Evolutionary conservation across 176 grass and related monocot species (phyloP), one percentile per base, ranked within the genome.

Genomic region (Tillandsia fasciculata): DNA sequence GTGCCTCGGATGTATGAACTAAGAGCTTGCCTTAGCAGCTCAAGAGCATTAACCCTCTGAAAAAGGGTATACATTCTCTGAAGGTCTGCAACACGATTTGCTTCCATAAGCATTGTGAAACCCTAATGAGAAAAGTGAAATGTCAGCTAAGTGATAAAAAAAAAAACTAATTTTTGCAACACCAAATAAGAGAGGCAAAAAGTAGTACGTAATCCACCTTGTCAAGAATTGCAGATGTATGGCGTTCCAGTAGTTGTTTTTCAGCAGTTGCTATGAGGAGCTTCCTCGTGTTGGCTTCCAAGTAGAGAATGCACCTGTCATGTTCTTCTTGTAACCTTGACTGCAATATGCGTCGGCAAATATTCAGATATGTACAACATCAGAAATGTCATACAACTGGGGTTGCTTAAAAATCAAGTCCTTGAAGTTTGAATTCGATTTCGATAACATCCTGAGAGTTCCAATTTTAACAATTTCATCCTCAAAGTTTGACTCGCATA

Each of bases 251-350:
- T 53, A 99, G 81, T 78, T 99, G 95, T 63, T 90, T 99, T 79
- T 99, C 95, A 70, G 87, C 86, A 75, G 87, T 84, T 82, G 82
- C 70, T 66, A 94, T 85, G 49, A 99, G 87, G 70, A 87, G 78
- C 67, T 88, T 99, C 84, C 66, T 94, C n/a, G 95, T 99, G 77
- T 87, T 90, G 69, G 80, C 67, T 74, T 99, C 95, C 72, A 99
- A 81, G 75, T 99, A 99, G 47, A 99, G 64, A 76, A 99, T 87
- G 65, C 90, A 94, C 80, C 90, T 99, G 79, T 99, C 95, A 56
- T 99, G 82, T 74, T 99, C 95, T 85, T 99, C 95, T 70, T 99
- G 87, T 84, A 99, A 93, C 82, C 95, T 88, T 73, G 79, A 88
- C 95, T 99, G 82, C 64, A 90, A 48, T 87, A 75, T 73, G 48